These are phyloP conservation scores for Coniochaeta pulveracea DNA, from an alignment of 2,329 filamentous ascomycete genomes.

Conservation along the genomic window DNA sequence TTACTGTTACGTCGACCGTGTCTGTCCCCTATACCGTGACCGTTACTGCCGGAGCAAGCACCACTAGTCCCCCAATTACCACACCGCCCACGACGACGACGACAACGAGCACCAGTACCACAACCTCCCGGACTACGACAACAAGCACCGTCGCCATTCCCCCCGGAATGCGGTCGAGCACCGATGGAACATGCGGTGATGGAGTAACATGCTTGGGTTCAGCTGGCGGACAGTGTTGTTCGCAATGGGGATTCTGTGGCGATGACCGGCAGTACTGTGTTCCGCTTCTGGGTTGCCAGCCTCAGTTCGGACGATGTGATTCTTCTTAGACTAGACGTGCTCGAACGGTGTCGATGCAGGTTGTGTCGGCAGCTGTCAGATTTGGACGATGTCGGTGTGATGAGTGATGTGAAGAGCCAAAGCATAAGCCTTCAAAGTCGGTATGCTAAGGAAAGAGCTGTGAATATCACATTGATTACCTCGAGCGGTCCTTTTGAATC, in stretches of 20 bases:
- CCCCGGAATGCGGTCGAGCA: constrained; percentile 11
- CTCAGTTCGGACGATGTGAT: constrained; percentile 18
- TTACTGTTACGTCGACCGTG: constrained; percentile 2
- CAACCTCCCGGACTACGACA: constrained; percentile 5
- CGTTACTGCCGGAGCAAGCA: background rate
- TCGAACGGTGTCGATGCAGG: no score
- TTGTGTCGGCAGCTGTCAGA: no score
- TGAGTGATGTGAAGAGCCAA: no score
- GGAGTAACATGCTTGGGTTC: constrained; percentile 13
- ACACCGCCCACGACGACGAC: constrained; percentile 3
- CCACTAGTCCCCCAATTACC: background rate
- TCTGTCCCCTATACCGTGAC: background rate
- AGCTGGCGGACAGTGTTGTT: constrained; percentile 14
- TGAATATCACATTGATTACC: no score
- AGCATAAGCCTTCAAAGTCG: no score
- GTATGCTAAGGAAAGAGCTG: no score
- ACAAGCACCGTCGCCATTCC: constrained; percentile 8
- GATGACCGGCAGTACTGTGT: constrained; percentile 18
- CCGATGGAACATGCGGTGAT: constrained; percentile 14
- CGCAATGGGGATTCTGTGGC: constrained; percentile 16
- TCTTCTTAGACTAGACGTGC: constrained; percentile 4
- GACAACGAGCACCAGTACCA: no score
- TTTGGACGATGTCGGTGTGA: background rate
- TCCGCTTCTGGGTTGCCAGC: constrained; percentile 16
- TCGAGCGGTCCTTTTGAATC: no score